A percentile compares a stretch with the other conserved stretches of the same genome.
Conservation (phyloP, 106 monocot species). For the Narthecium ossifragum region DNA sequence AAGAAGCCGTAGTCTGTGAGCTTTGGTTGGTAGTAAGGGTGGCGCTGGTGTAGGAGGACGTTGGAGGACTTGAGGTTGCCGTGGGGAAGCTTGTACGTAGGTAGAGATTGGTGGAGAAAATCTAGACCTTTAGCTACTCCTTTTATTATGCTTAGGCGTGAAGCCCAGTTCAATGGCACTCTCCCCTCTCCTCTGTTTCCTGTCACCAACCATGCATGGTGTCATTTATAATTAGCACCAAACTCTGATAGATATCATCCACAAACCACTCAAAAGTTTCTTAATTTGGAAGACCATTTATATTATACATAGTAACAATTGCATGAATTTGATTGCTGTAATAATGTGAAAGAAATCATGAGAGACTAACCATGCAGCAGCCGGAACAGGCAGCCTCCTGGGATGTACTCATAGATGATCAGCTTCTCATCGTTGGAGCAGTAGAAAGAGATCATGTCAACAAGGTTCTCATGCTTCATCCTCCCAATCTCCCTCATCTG, state of each 20-base stretch:
- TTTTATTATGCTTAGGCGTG: conserved; percentile 27
- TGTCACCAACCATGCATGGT: too few species aligned
- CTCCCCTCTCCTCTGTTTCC: conserved; percentile 46
- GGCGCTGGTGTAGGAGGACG: conserved; percentile 16
- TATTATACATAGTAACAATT: too few species aligned
- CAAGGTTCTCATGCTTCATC: conserved; percentile 40
- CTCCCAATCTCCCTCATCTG: conserved; percentile 39
- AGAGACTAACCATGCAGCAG: conserved; percentile 38
- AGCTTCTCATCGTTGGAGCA: conserved; percentile 47
- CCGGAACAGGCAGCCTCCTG: conserved; percentile 38
- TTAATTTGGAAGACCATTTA: background rate
- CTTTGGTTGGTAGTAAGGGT: conserved; percentile 14
- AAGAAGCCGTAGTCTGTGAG: conserved; percentile 45
- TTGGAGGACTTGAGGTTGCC: conserved; percentile 52
- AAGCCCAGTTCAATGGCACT: conserved; percentile 34
- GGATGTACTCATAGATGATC: conserved; percentile 31
- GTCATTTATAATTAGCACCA: too few species aligned
- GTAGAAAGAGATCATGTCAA: conserved; percentile 35
- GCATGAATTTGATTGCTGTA: too few species aligned
- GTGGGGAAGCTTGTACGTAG: conserved; percentile 37
- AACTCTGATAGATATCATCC: background rate
- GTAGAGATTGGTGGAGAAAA: conserved; percentile 40
- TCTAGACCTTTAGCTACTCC: conserved; percentile 36
- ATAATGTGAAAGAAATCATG: background rate
- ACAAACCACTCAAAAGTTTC: background rate